Percentiles rank a stretch among this genome's conserved stretches.
Conservation (phyloP, 768 basidiomycete genomes). For the Calocybe gangraenosa region DNA sequence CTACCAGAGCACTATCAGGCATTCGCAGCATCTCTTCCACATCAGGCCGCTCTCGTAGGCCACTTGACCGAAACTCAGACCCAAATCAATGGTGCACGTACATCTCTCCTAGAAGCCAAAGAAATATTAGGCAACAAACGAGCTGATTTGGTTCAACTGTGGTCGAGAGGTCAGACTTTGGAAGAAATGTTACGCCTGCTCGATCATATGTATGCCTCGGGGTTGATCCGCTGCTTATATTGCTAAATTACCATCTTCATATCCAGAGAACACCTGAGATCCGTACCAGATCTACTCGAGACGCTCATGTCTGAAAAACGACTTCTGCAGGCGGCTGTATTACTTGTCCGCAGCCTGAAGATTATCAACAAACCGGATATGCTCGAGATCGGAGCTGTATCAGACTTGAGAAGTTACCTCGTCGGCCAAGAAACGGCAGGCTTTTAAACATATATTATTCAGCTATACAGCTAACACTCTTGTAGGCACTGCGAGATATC, state of each 20-base stretch:
- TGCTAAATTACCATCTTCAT: constrained; percentile 13
- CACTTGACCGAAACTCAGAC: constrained; percentile 71
- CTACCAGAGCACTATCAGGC: constrained; percentile 82
- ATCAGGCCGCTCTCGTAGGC: constrained; percentile 74
- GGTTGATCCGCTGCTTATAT: background rate
- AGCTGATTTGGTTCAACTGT: constrained; percentile 86
- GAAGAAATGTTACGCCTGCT: constrained; percentile 95
- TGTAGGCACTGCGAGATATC: constrained; percentile 86
- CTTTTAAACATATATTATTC: background rate
- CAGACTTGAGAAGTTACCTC: constrained; percentile 85
- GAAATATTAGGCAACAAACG: constrained; percentile 77
- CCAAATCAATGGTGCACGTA: constrained; percentile 69
- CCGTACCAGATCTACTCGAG: constrained; percentile 89
- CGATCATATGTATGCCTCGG: constrained; percentile 78
- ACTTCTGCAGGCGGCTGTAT: constrained; percentile 80
- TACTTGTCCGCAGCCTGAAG: constrained; percentile 86
- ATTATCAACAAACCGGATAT: constrained; percentile 89
- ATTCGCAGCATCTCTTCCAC: constrained; percentile 91
- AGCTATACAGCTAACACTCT: constrained; percentile 1
- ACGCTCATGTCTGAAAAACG: constrained; percentile 95
- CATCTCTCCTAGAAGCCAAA: constrained; percentile 71
- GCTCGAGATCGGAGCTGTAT: constrained; percentile 91
- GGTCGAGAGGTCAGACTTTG: constrained; percentile 84
- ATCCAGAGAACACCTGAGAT: constrained; percentile 82
- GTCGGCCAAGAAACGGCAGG: constrained; percentile 79